A percentile compares a stretch with the other conserved stretches of the same genome.
Conservation (phyloP, 768 basidiomycete species). For the Tubosaeta sp. region DNA sequence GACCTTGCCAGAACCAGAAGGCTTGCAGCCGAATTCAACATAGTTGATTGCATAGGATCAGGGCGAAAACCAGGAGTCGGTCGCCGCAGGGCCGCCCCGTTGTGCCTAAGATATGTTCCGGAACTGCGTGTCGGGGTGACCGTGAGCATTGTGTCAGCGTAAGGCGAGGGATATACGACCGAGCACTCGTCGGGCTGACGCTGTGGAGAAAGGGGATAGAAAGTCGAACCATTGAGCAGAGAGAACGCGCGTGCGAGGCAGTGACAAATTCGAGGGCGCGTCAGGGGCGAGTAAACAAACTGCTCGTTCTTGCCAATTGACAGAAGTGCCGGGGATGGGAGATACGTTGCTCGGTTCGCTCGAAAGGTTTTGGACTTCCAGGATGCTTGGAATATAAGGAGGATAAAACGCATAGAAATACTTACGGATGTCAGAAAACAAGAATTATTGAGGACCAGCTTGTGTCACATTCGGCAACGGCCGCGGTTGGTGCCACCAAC, state of each 20-base stretch:
- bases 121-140: slow-evolving; percentile 41
- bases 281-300: no score
- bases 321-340: slow-evolving; percentile 75
- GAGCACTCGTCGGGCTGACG: slow-evolving; percentile 52
- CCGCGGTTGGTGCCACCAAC: slow-evolving; percentile 21
- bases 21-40: slow-evolving; percentile 64
- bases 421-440: slow-evolving; percentile 76
- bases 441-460: slow-evolving; percentile 79
- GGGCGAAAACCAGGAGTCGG: slow-evolving; percentile 37
- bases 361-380: slow-evolving; percentile 77
- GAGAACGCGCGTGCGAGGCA: slow-evolving; percentile 62
- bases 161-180: slow-evolving; percentile 36
- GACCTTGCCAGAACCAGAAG: slow-evolving; percentile 70
- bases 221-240: slow-evolving; percentile 50
- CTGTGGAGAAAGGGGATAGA: slow-evolving; percentile 87
- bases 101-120: slow-evolving; percentile 57
- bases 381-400: slow-evolving; percentile 65
- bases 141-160: background rate
- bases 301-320: slow-evolving; percentile 68
- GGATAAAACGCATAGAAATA: background rate
- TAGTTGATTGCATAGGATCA: slow-evolving; percentile 50
- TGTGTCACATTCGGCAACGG: background rate
- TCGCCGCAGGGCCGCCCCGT: slow-evolving; percentile 49
- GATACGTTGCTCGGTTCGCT: slow-evolving; percentile 82
- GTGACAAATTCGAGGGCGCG: slow-evolving; percentile 71